Percentiles rank a stretch among this genome's conserved stretches.
These are phyloP conservation scores for Sporodiniella umbellata DNA, from an alignment of 371 early-diverging fungal genomes.

Conservation along the genomic window DNA sequence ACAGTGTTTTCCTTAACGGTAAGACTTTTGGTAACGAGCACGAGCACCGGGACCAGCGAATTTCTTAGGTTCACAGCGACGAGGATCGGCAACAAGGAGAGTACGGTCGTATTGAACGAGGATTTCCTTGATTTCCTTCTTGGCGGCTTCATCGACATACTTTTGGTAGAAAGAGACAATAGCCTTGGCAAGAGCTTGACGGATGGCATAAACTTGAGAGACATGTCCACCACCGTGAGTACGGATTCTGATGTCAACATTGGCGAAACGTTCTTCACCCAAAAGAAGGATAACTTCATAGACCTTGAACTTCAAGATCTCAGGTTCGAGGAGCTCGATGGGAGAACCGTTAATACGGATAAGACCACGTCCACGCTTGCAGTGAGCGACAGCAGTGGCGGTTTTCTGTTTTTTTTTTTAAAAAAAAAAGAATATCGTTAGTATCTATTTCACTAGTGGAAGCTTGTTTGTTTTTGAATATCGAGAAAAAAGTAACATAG, in stretches of 20 bases:
- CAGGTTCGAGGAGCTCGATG: slow-evolving; percentile 94
- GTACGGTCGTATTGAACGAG: slow-evolving; percentile 98
- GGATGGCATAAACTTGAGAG: slow-evolving; percentile 98
- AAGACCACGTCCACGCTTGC: slow-evolving; percentile 97
- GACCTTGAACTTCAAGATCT: slow-evolving; percentile 97
- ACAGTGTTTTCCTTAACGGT: slow-evolving; percentile 69
- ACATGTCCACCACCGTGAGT: slow-evolving; percentile 97
- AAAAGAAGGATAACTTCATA: slow-evolving; percentile 98
- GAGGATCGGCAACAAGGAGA: slow-evolving; percentile 99
- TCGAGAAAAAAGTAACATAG: neutral
- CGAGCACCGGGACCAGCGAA: slow-evolving; percentile 99
- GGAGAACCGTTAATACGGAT: slow-evolving; percentile 95
- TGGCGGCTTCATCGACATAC: slow-evolving; percentile 98
- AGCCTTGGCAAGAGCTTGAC: slow-evolving; percentile 99
- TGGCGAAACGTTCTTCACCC: slow-evolving; percentile 94
- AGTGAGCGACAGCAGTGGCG: slow-evolving; percentile 98
- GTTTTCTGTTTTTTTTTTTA: slow-evolving; percentile 80
- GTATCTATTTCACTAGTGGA: too few species aligned
- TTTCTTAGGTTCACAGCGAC: slow-evolving; percentile 99
- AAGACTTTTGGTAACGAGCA: slow-evolving; percentile 98
- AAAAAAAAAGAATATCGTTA: too few species aligned
- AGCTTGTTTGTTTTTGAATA: neutral
- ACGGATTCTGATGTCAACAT: slow-evolving; percentile 97
- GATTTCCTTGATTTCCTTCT: slow-evolving; percentile 98
- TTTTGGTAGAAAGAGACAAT: slow-evolving; percentile 99